Conservation (phyloP, 2,329 filamentous ascomycete species). For the Colletotrichum camelliae region DNA sequence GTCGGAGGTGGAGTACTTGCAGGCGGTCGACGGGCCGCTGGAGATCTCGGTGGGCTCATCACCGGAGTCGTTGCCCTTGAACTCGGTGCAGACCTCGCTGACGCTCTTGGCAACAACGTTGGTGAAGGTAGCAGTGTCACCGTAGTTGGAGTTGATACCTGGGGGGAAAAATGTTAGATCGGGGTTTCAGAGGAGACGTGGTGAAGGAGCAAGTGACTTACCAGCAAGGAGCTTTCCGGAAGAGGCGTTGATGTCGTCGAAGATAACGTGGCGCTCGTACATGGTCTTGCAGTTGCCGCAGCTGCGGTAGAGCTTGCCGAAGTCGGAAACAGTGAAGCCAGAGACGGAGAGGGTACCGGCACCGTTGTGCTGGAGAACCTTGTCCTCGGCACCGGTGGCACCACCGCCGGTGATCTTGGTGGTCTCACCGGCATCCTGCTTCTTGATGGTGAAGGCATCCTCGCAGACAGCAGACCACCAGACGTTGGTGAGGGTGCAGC, state of each 20-base stretch:
- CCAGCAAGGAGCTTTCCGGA: constrained; percentile 21
- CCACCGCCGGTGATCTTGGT: constrained; percentile 17
- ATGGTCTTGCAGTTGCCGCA: constrained; percentile 23
- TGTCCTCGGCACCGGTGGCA: constrained; percentile 12
- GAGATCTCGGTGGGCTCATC: constrained; percentile 11
- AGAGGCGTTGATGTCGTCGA: constrained; percentile 20
- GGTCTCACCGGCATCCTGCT: constrained; percentile 24
- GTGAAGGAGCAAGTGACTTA: not conserved
- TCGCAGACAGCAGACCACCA: constrained; percentile 45
- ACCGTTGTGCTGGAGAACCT: constrained; percentile 24
- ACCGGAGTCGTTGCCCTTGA: constrained; percentile 13
- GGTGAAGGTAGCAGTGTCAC: constrained; percentile 20
- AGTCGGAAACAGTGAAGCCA: constrained; percentile 15
- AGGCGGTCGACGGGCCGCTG: constrained; percentile 11
- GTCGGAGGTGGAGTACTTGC: constrained; percentile 16
- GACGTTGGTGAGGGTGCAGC: constrained; percentile 44
- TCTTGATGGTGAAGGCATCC: constrained; percentile 38
- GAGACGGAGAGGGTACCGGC: constrained; percentile 17
- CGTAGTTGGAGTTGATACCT: constrained; percentile 24
- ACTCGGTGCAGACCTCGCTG: constrained; percentile 19
- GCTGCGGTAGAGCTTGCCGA: constrained; percentile 23
- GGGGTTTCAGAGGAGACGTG: fast-evolving
- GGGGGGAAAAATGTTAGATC: not conserved
- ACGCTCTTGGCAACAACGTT: not conserved
- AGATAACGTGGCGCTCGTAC: constrained; percentile 18